phyloP scores from a whole-genome alignment of 2,329 filamentous ascomycete genomes.

The Alternaria atra region DNA sequence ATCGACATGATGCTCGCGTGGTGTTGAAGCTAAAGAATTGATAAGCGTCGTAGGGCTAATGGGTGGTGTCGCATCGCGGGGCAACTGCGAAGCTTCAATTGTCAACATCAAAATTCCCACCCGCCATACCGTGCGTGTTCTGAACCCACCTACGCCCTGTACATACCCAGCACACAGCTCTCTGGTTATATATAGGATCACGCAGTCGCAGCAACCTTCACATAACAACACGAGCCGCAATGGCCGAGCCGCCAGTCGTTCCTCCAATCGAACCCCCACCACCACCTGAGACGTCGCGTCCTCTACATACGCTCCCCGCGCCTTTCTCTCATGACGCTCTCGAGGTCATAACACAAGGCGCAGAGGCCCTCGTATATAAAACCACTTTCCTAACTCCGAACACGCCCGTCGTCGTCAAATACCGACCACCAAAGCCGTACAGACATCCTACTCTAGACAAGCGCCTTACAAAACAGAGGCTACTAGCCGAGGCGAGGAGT shows the following conservation, averaged over 20 bases:
- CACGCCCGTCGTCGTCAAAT: conserved; percentile 82
- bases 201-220: background rate
- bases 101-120: conserved; percentile 2
- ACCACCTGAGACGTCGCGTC: conserved; percentile 29
- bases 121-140: background rate
- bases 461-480: conserved; percentile 84
- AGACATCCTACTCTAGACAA: conserved; percentile 88
- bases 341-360: conserved; percentile 85
- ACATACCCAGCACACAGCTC: background rate
- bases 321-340: conserved; percentile 65
- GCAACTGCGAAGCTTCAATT: conserved; percentile 12
- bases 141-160: background rate
- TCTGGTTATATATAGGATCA: background rate
- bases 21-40: conserved; percentile 23
- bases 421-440: conserved; percentile 90
- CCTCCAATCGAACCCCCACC: conserved; percentile 31
- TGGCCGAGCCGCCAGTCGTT: conserved; percentile 33
- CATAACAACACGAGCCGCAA: conserved; percentile 9
- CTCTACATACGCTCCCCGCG: conserved; percentile 38
- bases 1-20: conserved; percentile 24
- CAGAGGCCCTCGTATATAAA: conserved; percentile 92
- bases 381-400: conserved; percentile 77
- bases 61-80: conserved; percentile 20
- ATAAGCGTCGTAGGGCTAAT: conserved; percentile 25
- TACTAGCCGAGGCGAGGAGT: conserved; percentile 88